phyloP scores from a whole-genome alignment of 1,284 basidiomycete genomes.

The Leccinum pachyderme region DNA sequence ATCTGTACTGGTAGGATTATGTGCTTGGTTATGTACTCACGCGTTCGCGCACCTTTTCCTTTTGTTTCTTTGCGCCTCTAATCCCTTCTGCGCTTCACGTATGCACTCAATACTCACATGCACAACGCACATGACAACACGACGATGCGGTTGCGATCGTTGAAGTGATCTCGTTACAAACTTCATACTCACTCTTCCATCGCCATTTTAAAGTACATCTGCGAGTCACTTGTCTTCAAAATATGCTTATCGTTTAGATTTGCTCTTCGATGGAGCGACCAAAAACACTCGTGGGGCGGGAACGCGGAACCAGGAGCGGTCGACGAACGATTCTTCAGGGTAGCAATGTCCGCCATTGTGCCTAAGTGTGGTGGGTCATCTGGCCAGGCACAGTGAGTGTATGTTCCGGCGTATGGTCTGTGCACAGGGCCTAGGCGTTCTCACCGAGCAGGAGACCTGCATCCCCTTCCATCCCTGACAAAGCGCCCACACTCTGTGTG shows the following conservation, averaged over 20 bases:
- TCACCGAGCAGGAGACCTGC: too few relatives aligned
- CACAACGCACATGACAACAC: neutral
- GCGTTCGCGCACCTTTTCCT: neutral
- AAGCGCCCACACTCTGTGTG: too few relatives aligned
- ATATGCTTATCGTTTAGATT: neutral
- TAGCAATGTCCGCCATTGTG: neutral
- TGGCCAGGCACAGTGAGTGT: neutral
- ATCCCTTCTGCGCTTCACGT: neutral
- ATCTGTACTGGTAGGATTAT: constrained; percentile 29
- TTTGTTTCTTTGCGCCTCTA: neutral
- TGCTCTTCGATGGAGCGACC: neutral
- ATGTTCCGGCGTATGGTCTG: too few relatives aligned
- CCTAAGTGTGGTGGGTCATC: neutral
- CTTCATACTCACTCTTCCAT: neutral
- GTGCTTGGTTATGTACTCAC: constrained; percentile 5
- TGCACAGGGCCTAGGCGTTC: too few relatives aligned
- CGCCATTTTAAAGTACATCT: neutral
- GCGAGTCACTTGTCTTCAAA: neutral
- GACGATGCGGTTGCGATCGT: neutral
- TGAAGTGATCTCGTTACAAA: neutral
- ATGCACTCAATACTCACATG: neutral
- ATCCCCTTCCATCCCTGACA: too few relatives aligned
- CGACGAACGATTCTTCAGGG: neutral
- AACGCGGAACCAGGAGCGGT: neutral
- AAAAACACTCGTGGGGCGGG: neutral